Evolutionary conservation across 768 basidiomycete genomes (phyloP).

Genomic region (Tricholoma matsutake): DNA sequence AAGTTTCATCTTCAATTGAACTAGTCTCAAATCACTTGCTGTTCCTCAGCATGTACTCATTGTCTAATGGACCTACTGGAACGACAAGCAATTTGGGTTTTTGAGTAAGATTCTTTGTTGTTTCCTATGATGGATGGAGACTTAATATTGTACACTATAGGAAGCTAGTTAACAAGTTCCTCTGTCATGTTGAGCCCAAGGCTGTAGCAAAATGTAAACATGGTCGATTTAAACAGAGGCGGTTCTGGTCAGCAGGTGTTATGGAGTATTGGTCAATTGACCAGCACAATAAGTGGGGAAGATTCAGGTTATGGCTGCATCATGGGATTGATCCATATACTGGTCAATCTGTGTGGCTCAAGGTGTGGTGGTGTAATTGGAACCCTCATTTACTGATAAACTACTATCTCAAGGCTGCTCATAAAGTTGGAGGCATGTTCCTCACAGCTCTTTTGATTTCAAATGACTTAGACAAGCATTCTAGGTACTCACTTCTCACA

Average conservation of each 20-base stretch:
- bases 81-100: slow-evolving; percentile 15
- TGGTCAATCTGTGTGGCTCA: slow-evolving; percentile 26
- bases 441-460: background rate
- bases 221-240: slow-evolving; percentile 22
- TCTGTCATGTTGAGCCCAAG: slow-evolving; percentile 2
- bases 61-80: too few relatives aligned
- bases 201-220: slow-evolving; percentile 16
- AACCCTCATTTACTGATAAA: slow-evolving; percentile 23
- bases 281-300: slow-evolving; percentile 44
- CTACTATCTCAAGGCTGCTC: slow-evolving; percentile 26
- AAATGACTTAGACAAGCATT: too few relatives aligned
- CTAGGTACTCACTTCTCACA: too few relatives aligned
- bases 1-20: too few relatives aligned
- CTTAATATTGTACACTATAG: slow-evolving; percentile 2
- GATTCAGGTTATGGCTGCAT: slow-evolving; percentile 34
- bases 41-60: too few relatives aligned
- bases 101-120: slow-evolving; percentile 11
- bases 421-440: slow-evolving; percentile 6
- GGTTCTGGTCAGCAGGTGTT: slow-evolving; percentile 41
- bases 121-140: background rate
- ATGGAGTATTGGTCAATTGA: slow-evolving; percentile 36
- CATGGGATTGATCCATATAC: slow-evolving; percentile 25
- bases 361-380: slow-evolving; percentile 33
- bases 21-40: too few relatives aligned
- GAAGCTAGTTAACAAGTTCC: slow-evolving; percentile 1